Evolutionary conservation across 2,329 filamentous ascomycete genomes (phyloP), one percentile per base, ranked within the genome.

Genomic region (Alternaria sp.): DNA sequence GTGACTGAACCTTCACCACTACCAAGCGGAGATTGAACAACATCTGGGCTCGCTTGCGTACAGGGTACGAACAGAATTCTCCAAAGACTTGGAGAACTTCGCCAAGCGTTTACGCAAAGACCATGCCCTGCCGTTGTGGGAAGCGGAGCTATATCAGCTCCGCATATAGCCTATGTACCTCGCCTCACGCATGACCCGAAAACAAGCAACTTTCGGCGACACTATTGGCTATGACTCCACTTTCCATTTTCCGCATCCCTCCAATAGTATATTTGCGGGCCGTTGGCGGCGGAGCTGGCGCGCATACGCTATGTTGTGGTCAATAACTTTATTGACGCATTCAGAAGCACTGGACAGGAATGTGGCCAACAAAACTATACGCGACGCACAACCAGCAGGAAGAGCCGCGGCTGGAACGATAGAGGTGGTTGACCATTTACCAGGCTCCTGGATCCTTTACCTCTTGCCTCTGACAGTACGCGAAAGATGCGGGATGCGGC

Each of bases 91-190:
- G 30, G 28, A 16, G 22, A 38, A 41, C 11, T 18, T 36, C 22
- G 18, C 39, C 32, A 54, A 54, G 42, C 24, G 30, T 48, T 34
- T 51, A 48, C 20, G 48, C 54, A 32, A 32, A 36, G 38, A 46
- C 42, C 43, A 22, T 47, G 57, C 39, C 26, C 18, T 44, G 32
- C 49, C 43, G 26, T 41, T 57, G 28, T 55, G 24, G 53, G 56
- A 44, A 56, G 44, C 41, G 57, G 52, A 44, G 57, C 52, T 59
- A 63, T 65, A 65, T 63, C 57, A 65, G 60, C 54, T 62, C 52
- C 51, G 46, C 60, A 63, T 58, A 61, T 65, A 65, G 63, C 32
- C 60, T 56, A 53, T 63, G 51, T 64, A 51, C 42, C 42, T 56
- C 60, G 54, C 60, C 63, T 53, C 60, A 44, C 53, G 43, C 44